Conservation (phyloP, 805 yeast genomes). For the Nakazawaea populi region DNA sequence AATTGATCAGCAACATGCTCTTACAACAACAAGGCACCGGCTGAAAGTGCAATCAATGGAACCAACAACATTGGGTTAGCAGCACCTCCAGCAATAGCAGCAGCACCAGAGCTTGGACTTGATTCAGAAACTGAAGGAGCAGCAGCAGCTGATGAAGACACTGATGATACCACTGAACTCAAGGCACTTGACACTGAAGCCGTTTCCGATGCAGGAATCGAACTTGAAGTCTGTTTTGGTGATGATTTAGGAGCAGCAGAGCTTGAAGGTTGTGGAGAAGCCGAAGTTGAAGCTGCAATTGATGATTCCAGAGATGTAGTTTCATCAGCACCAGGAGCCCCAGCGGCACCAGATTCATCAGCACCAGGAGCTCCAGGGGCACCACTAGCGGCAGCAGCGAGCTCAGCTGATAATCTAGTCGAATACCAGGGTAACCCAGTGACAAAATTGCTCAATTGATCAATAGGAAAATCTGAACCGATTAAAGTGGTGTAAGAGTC, state of each 20-base stretch:
- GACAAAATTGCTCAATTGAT: conserved; percentile 16
- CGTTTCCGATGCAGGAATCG: conserved; percentile 10
- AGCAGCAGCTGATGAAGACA: neutral
- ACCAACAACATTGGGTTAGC: conserved; percentile 2
- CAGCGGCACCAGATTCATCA: conserved; percentile 12
- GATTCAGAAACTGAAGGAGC: neutral
- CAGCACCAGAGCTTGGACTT: conserved; percentile 1
- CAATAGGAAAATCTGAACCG: conserved; percentile 16
- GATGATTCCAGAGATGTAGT: conserved; percentile 7
- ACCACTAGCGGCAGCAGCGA: conserved; percentile 12
- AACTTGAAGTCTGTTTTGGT: neutral
- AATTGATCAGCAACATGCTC: neutral
- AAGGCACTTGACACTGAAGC: conserved; percentile 6
- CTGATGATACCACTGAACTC: neutral
- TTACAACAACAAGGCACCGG: conserved; percentile 7
- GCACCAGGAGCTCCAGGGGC: conserved; percentile 12
- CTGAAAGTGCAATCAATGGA: conserved; percentile 5
- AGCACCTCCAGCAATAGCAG: neutral
- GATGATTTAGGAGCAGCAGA: no score
- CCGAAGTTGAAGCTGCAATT: conserved; percentile 3
- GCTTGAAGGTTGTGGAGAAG: no score
- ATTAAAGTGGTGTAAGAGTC: conserved; percentile 38
- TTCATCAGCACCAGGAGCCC: conserved; percentile 12
- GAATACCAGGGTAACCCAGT: conserved; percentile 30
- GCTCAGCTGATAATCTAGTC: conserved; percentile 20